phyloP scores from a whole-genome alignment of 2,329 filamentous ascomycete species.

The Ophiostoma australiae region DNA sequence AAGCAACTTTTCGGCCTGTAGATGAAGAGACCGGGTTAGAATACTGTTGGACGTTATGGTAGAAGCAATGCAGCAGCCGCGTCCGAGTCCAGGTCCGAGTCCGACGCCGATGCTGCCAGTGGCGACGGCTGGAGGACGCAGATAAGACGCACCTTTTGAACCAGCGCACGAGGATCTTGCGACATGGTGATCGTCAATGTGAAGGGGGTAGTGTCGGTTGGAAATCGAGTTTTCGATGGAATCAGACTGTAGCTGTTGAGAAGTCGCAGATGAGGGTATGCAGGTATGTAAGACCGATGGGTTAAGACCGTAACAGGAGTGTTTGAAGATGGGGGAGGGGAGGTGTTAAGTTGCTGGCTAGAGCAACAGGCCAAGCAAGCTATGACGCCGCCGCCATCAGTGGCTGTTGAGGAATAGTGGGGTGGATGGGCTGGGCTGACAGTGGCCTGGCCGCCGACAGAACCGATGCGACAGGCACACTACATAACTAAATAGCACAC shows the following conservation, averaged over 20 bases:
- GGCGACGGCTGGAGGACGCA: neutral
- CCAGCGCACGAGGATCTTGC: slow-evolving; percentile 68
- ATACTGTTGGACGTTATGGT: neutral
- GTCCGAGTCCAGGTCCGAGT: neutral
- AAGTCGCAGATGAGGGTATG: neutral
- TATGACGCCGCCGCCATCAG: slow-evolving; percentile 17
- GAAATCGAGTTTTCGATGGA: neutral
- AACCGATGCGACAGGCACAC: slow-evolving; percentile 7
- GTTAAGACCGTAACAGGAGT: neutral
- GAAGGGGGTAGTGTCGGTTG: neutral
- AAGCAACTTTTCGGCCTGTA: slow-evolving; percentile 79
- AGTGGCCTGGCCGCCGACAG: slow-evolving; percentile 5
- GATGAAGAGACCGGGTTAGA: neutral
- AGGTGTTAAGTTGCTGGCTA: neutral
- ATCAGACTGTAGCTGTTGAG: neutral
- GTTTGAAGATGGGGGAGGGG: slow-evolving; percentile 11
- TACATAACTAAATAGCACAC: neutral
- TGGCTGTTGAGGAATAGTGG: slow-evolving; percentile 12
- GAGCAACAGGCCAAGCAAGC: neutral
- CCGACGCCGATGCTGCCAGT: neutral
- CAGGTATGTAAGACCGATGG: neutral
- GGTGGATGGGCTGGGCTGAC: neutral
- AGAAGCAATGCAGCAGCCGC: neutral
- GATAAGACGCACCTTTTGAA: slow-evolving; percentile 61
- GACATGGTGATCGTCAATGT: slow-evolving; percentile 23